Base-by-base conservation (phyloP, 257 asterid genomes). In the Mentha longifolia region DNA sequence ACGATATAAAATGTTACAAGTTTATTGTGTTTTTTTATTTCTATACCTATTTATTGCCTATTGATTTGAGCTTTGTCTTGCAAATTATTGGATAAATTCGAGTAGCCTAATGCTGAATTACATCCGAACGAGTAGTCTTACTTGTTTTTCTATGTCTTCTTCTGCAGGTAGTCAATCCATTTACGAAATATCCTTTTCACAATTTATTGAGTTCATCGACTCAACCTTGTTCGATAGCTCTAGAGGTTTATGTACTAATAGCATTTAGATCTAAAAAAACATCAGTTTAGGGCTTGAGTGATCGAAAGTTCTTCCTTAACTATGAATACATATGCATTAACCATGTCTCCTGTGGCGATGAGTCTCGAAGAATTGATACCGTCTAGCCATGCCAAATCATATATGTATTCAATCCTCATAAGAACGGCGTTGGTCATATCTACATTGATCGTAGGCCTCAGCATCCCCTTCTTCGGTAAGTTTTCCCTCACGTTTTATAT, bases 341-440 rank as follows among this genome's bases (percentile, higher is more conserved):
- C 97, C 80, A 83, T 95, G 82, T 79, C 96, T 43, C 99, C 96
- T 0, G 97, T 95, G 73, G 99, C 97, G 9, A 69, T 89, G 96
- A 78, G 99, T 84, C 86, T 95, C 15, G 99, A 95, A 80, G 98
- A 95, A 75, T 30, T 95, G 83, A 85, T 92, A 70, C 97, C 97
- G 14, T 72, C 89, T 2, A 79, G 82, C 77, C 82, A 74, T 17
- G 45, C 57, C 68, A 92, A 87, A 74, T 87, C 92, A 8, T 58
- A 73, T 68, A 42, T 87, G 52, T 92, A 88, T 39, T 77, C 94
- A 0, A 78, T 92, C 79, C 81, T 95, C 74, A 88, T 95, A 10
- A 76, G 98, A 62, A 92, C 96, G 5, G 91, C 85, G 2, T 65
- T 95, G 78, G 97, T 92, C 42, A 25, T 92, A 47, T 95, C 98